Conservation (phyloP, 495 filamentous ascomycete species). For the Thermothielavioides terrestris region DNA sequence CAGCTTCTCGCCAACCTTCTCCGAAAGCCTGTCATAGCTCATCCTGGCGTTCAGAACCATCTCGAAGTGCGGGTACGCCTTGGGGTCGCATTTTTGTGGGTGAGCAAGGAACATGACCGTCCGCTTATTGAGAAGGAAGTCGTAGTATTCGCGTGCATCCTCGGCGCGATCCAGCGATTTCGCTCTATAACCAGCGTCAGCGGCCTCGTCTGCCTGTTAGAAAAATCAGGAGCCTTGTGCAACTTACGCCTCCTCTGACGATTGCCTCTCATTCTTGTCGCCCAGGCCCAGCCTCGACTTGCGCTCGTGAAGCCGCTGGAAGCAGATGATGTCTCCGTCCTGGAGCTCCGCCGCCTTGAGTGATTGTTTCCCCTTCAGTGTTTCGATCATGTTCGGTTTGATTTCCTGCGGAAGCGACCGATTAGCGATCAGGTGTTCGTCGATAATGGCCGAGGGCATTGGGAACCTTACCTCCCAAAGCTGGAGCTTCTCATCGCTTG, state of each 20-base stretch:
- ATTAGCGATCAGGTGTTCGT: conserved; percentile 18
- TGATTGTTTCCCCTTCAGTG: conserved; percentile 81
- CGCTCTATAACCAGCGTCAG: conserved; percentile 8
- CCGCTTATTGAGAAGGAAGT: conserved; percentile 79
- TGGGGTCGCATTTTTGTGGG: conserved; percentile 34
- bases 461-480: conserved; percentile 59
- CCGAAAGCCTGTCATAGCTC: conserved; percentile 79
- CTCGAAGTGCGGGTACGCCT: conserved; percentile 52
- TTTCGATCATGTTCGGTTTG: conserved; percentile 93
- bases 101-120: conserved; percentile 60
- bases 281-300: conserved; percentile 29
- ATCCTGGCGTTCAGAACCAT: conserved; percentile 77
- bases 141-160: conserved; percentile 81
- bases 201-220: neutral
- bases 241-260: conserved; percentile 26
- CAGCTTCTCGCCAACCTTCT: conserved; percentile 75
- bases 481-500: conserved; percentile 44
- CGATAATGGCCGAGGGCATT: too few relatives aligned
- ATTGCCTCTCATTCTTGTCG: conserved; percentile 15
- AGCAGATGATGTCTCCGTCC: conserved; percentile 94
- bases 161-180: conserved; percentile 35
- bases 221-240: conserved; percentile 24
- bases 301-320: conserved; percentile 56
- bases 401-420: conserved; percentile 63
- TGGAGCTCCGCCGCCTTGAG: conserved; percentile 89